Evolutionary conservation across 805 yeast genomes (phyloP).

Genomic region (Pichia ethanolica): DNA sequence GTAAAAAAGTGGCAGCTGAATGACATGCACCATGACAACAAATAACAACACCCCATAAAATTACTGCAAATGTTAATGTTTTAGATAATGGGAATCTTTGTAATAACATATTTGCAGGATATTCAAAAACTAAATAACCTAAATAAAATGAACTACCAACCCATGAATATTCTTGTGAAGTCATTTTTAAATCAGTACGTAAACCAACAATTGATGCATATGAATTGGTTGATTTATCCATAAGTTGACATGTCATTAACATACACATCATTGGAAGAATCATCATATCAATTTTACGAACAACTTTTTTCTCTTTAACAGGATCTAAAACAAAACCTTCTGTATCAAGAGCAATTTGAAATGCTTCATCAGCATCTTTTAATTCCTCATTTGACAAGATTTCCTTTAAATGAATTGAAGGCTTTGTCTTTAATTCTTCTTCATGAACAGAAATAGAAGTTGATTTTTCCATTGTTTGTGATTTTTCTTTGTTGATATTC

Average conservation of each 20-base stretch:
- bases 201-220: conserved; percentile 43
- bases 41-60: conserved; percentile 45
- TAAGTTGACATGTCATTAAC: conserved; percentile 23
- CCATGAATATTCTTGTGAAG: conserved; percentile 45
- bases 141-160: conserved; percentile 28
- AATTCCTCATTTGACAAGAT: conserved; percentile 2
- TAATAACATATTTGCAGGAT: conserved; percentile 36
- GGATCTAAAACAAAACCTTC: conserved; percentile 4
- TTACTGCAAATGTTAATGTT: conserved; percentile 29
- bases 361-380: conserved; percentile 5
- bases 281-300: conserved; percentile 29
- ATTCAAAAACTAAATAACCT: conserved; percentile 40
- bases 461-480: too few species aligned
- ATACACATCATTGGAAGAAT: conserved; percentile 27
- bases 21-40: conserved; percentile 39
- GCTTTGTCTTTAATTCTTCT: background rate
- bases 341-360: conserved; percentile 1
- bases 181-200: conserved; percentile 31
- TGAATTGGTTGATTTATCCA: conserved; percentile 37
- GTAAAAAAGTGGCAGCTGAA: conserved; percentile 37
- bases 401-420: background rate
- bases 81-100: conserved; percentile 32
- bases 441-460: background rate
- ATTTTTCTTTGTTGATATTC: too few species aligned
- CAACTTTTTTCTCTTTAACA: conserved; percentile 7